A percentile compares a stretch with the other conserved stretches of the same genome.
phyloP scores from a whole-genome alignment of 2,329 filamentous ascomycete genomes.

The Lasiodiplodia citricola region DNA sequence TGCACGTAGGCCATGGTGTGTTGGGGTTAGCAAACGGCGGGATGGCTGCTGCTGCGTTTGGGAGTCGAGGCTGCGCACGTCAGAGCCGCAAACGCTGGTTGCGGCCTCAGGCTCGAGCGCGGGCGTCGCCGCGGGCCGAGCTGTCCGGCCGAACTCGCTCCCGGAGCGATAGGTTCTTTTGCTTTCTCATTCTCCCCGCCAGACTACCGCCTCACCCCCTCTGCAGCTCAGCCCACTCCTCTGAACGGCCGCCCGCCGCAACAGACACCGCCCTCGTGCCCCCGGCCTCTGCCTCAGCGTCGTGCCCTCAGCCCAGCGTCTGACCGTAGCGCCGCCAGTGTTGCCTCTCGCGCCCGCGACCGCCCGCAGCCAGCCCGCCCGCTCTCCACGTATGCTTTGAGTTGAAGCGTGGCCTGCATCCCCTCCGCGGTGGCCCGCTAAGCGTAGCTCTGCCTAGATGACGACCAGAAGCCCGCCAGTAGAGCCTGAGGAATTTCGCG shows the following conservation, averaged over 20 bases:
- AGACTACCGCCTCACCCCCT: constrained; percentile 21
- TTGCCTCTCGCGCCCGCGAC: constrained; percentile 18
- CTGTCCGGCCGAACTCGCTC: constrained; percentile 8
- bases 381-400: constrained; percentile 36
- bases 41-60: neutral
- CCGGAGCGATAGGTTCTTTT: constrained; percentile 7
- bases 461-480: constrained; percentile 57
- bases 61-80: neutral
- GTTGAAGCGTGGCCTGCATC: constrained; percentile 30
- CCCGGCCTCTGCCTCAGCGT: constrained; percentile 15
- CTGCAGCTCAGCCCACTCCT: constrained; percentile 7
- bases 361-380: constrained; percentile 23
- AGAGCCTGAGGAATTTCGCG: constrained; percentile 65
- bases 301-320: constrained; percentile 16
- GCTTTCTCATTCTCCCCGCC: constrained; percentile 3
- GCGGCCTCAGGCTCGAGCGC: neutral
- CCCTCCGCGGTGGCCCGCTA: constrained; percentile 34
- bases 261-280: constrained; percentile 13
- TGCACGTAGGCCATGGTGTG: neutral
- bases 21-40: neutral
- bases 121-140: constrained; percentile 28
- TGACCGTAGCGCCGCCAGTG: constrained; percentile 15
- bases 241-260: constrained; percentile 18
- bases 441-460: constrained; percentile 54
- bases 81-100: neutral